Evolutionary conservation across 108 stramenopile species (phyloP), one percentile per base, ranked within the genome.

Genomic region (Pinguiococcus pyrenoidosus): DNA sequence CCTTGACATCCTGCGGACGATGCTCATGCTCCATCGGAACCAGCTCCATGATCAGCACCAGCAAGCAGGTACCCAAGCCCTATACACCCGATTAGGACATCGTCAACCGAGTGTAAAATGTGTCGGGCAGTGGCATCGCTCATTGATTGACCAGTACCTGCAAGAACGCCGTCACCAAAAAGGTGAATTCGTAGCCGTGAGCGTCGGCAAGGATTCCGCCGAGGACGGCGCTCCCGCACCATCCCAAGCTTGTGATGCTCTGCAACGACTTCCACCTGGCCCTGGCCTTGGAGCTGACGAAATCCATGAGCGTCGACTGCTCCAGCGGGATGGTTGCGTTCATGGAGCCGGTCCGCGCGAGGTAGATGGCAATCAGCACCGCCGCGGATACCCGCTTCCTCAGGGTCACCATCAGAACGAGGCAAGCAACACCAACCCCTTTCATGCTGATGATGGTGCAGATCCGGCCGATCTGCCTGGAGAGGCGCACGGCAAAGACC

Each of bases 221-320:
- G 16, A 78, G 35, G 12, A 74, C 66, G 10, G 83, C 83, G 34
- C 72, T 74, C 7, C 83, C 83, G 46, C 71, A 69, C 82, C 82
- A 84, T 1, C 78, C 78, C 61, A 84, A 77, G 33, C 45, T 28
- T 0, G 76, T 47, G n/a, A 66, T 37, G 9, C 35, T 30, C 35
- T 66, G 58, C 12, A 66, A 74, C 49, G 40, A 44, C 27, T 65
- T 65, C 48, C 49, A 65, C 3, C 54, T 35, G 8, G 45, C 61
- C 5, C 61, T 28, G 25, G 41, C 29, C n/a, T 53, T 44, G 30
- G 47, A 55, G 1, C 40, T 39, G 4, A 62, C 61, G 39, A 32
- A 62, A 38, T 62, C 61, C 61, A 62, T 62, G 10, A 62, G 40
- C 0, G 55, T 49, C 24, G 43, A 32, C 42, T 64, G 47, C 10